Base-by-base conservation (phyloP, 345 rosid genomes). In the Arabidopsis suecica region DNA sequence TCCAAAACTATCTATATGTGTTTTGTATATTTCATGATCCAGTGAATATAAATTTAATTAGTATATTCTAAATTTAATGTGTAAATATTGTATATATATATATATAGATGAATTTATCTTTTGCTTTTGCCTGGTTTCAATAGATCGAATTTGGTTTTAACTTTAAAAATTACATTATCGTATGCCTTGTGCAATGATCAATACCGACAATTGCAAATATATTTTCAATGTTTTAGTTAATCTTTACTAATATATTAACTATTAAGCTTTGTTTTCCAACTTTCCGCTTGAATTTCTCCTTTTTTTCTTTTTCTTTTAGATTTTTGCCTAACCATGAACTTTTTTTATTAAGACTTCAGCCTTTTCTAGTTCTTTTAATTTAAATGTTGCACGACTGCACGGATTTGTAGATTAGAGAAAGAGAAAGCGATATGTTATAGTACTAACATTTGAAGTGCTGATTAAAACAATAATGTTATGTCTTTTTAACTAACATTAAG, bases 201-300 rank as follows among this genome's bases (percentile, higher is more conserved):
- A 48, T 60, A 65, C 2, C n/a, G 14, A 41, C 18, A 34, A 22
- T 70, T 49, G 14, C 37, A 33, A 45, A 70, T 1, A 12, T 3
- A 14, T 7, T 6, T 20, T 13, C 68, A 30, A 54, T 72, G 44
- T 50, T 44, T 16, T 44, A 33, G 56, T 64, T 33, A 64, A 14
- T 5, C 18, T 23, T 53, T 22, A 48, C 22, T 20, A 20, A 20
- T 20, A 20, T 20, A 20, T 20, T 20, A 20, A 20, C 22, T 20
- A 20, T 20, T 20, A 20, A 53, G 56, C 56, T 51, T 73, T 54
- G 36, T 50, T 30, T 73, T 64, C 32, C 12, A 45, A 57, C 72
- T 74, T 74, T 74, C 72, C 72, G 66, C 66, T 74, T 57, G 20
- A 34, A 56, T 56, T 65, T 56, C 40, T 65, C 49, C 11, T 45